These are phyloP conservation scores for Leptographium galeiforme DNA, from an alignment of 2,329 filamentous ascomycete species.

Conservation along the genomic window DNA sequence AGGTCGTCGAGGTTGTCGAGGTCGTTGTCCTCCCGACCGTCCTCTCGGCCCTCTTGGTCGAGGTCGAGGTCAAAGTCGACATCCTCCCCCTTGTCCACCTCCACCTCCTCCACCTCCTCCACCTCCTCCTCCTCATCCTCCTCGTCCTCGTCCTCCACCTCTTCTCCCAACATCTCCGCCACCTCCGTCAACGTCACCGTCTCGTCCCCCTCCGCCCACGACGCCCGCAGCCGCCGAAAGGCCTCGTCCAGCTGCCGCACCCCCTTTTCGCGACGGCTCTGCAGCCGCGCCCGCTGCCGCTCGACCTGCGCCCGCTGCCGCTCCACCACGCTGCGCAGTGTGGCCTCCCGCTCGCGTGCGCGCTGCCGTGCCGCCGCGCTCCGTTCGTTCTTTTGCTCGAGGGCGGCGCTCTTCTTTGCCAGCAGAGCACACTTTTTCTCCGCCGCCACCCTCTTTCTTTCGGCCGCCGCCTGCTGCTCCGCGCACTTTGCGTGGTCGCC, in stretches of 20 bases:
- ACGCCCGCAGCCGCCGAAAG: slow-evolving; percentile 11
- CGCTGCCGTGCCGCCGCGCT: slow-evolving; percentile 5
- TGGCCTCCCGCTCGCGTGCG: slow-evolving; percentile 6
- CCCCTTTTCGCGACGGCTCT: slow-evolving; percentile 8
- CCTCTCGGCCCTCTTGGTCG: background rate
- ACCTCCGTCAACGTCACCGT: slow-evolving; percentile 9
- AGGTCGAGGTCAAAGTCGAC: too few species aligned
- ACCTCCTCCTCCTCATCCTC: background rate
- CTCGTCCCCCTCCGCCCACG: slow-evolving; percentile 10
- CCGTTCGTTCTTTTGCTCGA: background rate
- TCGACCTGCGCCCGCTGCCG: slow-evolving; percentile 7
- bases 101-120: background rate
- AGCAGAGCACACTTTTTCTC: slow-evolving; percentile 2
- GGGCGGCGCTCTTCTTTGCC: background rate
- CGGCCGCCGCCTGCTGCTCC: slow-evolving; percentile 7
- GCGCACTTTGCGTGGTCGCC: slow-evolving; percentile 12
- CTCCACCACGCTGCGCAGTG: slow-evolving; percentile 6
- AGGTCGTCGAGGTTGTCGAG: background rate
- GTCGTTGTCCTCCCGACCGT: background rate
- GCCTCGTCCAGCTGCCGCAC: slow-evolving; percentile 12
- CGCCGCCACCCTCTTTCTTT: slow-evolving; percentile 1
- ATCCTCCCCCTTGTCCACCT: background rate
- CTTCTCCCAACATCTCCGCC: slow-evolving; percentile 7
- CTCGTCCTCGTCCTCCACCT: slow-evolving; percentile 4
- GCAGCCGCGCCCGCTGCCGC: slow-evolving; percentile 3